Conservation (phyloP, 768 basidiomycete species). For the Leccinum uliginosum region DNA sequence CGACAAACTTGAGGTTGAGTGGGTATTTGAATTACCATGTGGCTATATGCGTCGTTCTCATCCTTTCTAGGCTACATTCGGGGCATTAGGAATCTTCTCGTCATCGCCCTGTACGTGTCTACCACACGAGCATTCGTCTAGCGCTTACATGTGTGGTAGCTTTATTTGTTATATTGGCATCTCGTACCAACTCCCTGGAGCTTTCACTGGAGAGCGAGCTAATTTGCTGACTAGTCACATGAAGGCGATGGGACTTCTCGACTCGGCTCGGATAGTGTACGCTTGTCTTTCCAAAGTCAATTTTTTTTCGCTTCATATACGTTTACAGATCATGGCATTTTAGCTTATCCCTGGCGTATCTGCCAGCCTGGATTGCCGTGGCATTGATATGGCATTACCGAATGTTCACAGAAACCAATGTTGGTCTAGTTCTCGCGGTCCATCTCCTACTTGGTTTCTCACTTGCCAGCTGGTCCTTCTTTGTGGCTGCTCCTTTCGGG, state of each 20-base stretch:
- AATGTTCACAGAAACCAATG: conserved; percentile 60
- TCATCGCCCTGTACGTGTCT: conserved; percentile 56
- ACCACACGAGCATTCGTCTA: background rate
- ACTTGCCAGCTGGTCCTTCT: conserved; percentile 69
- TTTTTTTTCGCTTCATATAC: background rate
- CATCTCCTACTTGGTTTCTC: conserved; percentile 66
- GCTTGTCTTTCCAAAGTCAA: conserved; percentile 9
- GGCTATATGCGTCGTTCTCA: background rate
- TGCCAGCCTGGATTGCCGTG: conserved; percentile 74
- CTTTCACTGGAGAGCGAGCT: conserved; percentile 63
- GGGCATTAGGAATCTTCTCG: conserved; percentile 58
- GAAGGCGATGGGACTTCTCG: conserved; percentile 75
- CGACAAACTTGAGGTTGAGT: conserved; percentile 53
- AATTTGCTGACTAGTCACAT: conserved; percentile 63
- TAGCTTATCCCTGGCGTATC: conserved; percentile 60
- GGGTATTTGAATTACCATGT: conserved; percentile 16
- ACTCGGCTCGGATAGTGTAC: conserved; percentile 61
- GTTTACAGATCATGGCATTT: conserved; percentile 55
- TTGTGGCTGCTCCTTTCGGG: conserved; percentile 64
- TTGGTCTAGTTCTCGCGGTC: conserved; percentile 55
- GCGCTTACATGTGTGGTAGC: conserved; percentile 29
- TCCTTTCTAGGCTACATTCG: conserved; percentile 49
- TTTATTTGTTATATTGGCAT: conserved; percentile 73
- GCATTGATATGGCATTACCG: conserved; percentile 59
- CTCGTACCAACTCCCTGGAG: conserved; percentile 72